Conservation (phyloP, 2,329 filamentous ascomycete genomes). For the Claviceps digitariae region DNA sequence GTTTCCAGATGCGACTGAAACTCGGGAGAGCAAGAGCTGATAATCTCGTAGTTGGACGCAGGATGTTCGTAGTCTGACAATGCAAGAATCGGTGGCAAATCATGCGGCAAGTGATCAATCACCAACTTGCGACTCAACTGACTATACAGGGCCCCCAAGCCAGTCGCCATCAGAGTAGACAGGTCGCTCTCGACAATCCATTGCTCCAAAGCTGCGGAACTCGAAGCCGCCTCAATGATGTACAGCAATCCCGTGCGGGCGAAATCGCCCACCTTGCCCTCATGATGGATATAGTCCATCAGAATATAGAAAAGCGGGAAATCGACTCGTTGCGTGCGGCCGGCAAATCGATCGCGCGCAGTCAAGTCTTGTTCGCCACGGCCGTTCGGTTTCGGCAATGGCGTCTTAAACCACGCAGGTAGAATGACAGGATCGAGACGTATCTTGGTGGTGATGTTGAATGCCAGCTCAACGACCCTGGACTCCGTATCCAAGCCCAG, state of each 20-base stretch:
- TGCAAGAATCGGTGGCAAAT: conserved; percentile 69
- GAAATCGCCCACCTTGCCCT: conserved; percentile 90
- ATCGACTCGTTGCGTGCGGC: conserved; percentile 75
- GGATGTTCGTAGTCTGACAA: conserved; percentile 80
- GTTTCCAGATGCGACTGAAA: conserved; percentile 82
- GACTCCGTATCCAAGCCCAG: conserved; percentile 71
- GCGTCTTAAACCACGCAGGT: conserved; percentile 76
- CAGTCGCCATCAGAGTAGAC: conserved; percentile 93
- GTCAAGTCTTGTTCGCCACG: conserved; percentile 29
- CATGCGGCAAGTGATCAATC: conserved; percentile 60
- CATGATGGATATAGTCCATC: conserved; percentile 92
- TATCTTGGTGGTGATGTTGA: conserved; percentile 95
- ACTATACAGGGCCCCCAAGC: conserved; percentile 63
- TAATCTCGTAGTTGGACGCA: conserved; percentile 53
- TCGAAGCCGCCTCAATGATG: conserved; percentile 85
- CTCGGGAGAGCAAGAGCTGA: conserved; percentile 58
- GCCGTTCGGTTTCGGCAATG: conserved; percentile 13
- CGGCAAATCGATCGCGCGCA: conserved; percentile 68
- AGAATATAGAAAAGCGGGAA: conserved; percentile 93
- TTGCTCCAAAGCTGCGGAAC: conserved; percentile 69
- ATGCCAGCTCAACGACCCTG: conserved; percentile 81
- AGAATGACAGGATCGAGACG: conserved; percentile 76
- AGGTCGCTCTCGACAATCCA: conserved; percentile 97
- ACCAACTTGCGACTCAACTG: conserved; percentile 65
- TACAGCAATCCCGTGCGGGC: conserved; percentile 87